A percentile compares a stretch with the other conserved stretches of the same genome.
Evolutionary conservation across 2,329 filamentous ascomycete genomes (phyloP).

Genomic region (Cordyceps fumosorosea): DNA sequence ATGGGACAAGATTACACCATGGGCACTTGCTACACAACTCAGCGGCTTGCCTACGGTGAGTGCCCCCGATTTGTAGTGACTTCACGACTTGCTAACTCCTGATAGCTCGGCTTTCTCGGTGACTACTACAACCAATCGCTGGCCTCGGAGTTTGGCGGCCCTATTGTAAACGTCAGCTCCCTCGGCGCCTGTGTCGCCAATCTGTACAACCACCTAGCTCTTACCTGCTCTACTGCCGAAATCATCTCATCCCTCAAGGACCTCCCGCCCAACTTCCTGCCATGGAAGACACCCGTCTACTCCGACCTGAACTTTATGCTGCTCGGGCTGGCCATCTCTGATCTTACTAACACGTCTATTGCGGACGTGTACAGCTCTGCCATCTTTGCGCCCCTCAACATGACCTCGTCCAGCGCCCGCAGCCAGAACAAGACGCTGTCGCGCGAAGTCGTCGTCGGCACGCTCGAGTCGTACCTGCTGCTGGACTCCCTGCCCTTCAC

Average conservation of each 20-base stretch:
- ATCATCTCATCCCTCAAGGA: background rate
- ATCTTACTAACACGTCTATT: background rate
- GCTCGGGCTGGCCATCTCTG: slow-evolving; percentile 1
- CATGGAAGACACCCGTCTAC: slow-evolving; percentile 3
- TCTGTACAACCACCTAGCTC: background rate
- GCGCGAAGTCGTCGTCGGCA: background rate
- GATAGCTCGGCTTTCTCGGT: background rate
- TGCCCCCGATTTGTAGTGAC: background rate
- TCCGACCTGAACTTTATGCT: slow-evolving; percentile 9
- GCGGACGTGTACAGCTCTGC: background rate
- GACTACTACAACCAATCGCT: background rate
- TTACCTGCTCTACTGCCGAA: background rate
- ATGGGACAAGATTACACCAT: slow-evolving; percentile 8
- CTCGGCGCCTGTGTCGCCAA: background rate
- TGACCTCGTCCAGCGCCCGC: slow-evolving; percentile 5
- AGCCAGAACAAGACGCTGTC: slow-evolving; percentile 1
- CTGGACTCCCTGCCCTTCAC: background rate
- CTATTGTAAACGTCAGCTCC: background rate
- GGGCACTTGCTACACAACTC: slow-evolving; percentile 7
- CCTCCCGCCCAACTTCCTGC: background rate
- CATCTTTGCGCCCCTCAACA: slow-evolving; percentile 7
- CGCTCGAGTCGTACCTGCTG: background rate
- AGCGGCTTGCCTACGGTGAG: slow-evolving; percentile 8
- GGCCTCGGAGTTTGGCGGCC: background rate
- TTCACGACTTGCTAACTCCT: background rate